phyloP scores from a whole-genome alignment of 148 eudicot genomes.

The Chenopodium album region DNA sequence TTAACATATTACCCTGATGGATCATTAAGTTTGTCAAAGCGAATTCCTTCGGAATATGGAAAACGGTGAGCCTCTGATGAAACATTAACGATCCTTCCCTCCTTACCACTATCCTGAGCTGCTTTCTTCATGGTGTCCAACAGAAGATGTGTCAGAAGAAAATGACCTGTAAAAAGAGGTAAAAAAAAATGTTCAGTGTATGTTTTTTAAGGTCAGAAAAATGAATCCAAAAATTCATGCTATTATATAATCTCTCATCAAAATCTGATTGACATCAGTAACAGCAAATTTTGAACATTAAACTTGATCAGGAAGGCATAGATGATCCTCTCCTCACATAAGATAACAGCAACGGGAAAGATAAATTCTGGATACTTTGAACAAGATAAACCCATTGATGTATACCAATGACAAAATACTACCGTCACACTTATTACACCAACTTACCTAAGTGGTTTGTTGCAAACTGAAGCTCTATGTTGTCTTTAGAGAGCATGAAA shows the following conservation, averaged over 20 bases:
- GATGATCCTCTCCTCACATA: background rate
- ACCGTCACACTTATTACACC: background rate
- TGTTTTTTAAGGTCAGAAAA: background rate
- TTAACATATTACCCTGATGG: constrained; percentile 38
- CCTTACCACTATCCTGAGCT: constrained; percentile 45
- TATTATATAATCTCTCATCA: background rate
- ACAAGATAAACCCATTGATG: background rate
- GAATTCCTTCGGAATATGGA: constrained; percentile 71
- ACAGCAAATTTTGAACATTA: background rate
- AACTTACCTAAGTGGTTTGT: constrained; percentile 75
- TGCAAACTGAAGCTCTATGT: constrained; percentile 87
- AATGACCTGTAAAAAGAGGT: constrained; percentile 61
- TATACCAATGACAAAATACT: background rate
- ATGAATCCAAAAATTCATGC: background rate
- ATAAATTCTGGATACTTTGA: background rate
- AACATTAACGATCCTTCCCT: constrained; percentile 80
- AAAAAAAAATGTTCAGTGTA: constrained; percentile 10
- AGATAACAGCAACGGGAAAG: background rate
- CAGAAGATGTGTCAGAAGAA: constrained; percentile 69
- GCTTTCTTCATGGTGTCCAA: constrained; percentile 74
- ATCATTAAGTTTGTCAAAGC: constrained; percentile 61
- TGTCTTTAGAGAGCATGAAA: constrained; percentile 74
- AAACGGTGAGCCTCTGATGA: constrained; percentile 67
- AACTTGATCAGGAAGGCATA: background rate
- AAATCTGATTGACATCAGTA: background rate